Evolutionary conservation across 345 rosid genomes (phyloP), one percentile per base, ranked within the genome.

Genomic region (Ricinus communis): DNA sequence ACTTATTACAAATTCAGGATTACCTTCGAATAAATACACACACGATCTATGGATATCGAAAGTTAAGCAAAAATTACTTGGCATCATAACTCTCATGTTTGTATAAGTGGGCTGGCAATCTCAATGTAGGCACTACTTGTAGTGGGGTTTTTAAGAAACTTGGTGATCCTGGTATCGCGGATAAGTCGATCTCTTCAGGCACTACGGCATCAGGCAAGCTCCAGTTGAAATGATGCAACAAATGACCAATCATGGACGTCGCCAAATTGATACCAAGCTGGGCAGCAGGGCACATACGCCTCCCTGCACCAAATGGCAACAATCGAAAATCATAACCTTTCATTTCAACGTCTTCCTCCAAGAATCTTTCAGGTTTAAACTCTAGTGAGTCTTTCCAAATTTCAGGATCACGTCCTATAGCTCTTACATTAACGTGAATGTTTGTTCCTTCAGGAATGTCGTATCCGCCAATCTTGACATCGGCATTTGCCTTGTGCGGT

Each of bases 331-430:
- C 98, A 70, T 87, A 91, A 14, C 97, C 96, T 76, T 91, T 93
- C 83, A 91, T 76, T 76, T 91, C 94, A 18, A 91, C 88, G 59
- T 93, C 97, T 81, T 86, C 91, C 80, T 91, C 93, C 11, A 87
- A 71, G 81, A 85, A 93, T 66, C 96, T 74, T 82, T 93, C 97
- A 0, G 96, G 97, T 52, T 88, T 57, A 76, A 91, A 93, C 84
- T 85, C 89, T 0, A 81, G 69, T 0, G 97, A 93, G 54, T 83
- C 71, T 71, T 85, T 81, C 96, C 98, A 93, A 3, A 82, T 76
- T 0, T 84, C 69, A 0, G 98, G 94, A 60, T 93, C 97, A 33
- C 89, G 90, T 61, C 91, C 96, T 1, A 93, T 80, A 1, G 96
- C 97, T 88, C 93, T 88, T 0, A 88, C 94, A 22, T 93, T 93